Evolutionary conservation across 129 eudicot species (phyloP), one percentile per base, ranked within the genome.

Genomic region (Lactuca sativa): DNA sequence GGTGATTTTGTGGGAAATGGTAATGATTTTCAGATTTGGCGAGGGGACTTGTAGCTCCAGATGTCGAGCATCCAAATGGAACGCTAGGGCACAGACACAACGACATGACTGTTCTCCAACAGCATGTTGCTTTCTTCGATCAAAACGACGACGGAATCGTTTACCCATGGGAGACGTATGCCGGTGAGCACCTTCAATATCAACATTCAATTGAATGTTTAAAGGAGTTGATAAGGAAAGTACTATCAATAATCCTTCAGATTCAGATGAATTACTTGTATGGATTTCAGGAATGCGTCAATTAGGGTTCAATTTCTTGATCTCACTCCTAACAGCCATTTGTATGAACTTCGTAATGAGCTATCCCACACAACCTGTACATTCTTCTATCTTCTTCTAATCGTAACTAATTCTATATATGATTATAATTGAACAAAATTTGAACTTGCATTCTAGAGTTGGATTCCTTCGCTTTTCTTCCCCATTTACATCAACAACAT

Each of bases 111-210:
- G 97, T 92, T 34, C 96, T 92, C 34, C 96, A 92, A 70, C 98
- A 92, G 55, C 96, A 92, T 80, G 86, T 68, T 10, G 79, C 96
- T 54, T 92, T 83, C 86, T 92, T 92, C 59, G 98, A 92, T 66
- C 87, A 80, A 58, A 75, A 92, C 44, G 83, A 83, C 36, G 81
- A 92, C 31, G 98, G 98, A 13, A 85, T 92, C 53, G 62, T 92
- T 44, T 92, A 92, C 64, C 98, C 98, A 3, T 92, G 98, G 98
- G 98, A 92, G 79, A 92, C 98, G 43, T 92, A 81, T 41, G 13
- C 84, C 14, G 98, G 98, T 92, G 67, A 67, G 79, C 65, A 36
- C 43, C 53, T 36, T 52, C 53, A 13, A 7, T 7, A 4, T 38
- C 17, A 36, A 64, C 52, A 12, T 25, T 64, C 14, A 16, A 25